phyloP scores from a whole-genome alignment of 768 basidiomycete species.

The Pholiota molesta region DNA sequence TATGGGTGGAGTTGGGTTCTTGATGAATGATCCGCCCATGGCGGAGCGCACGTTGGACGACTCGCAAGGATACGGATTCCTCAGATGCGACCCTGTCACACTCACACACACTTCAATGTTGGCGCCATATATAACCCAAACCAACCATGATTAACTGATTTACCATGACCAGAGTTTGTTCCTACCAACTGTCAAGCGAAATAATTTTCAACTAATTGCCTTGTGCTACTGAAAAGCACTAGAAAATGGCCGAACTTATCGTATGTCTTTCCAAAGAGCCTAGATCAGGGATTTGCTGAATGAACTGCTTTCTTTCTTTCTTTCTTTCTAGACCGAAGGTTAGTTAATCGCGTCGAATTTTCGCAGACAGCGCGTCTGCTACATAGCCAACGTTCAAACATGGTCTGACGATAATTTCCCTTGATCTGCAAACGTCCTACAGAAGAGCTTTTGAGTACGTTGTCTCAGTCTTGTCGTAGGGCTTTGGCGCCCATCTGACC shows the following conservation, averaged over 20 bases:
- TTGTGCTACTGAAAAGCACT: not conserved
- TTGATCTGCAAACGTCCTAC: not conserved
- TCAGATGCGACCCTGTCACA: too few relatives aligned
- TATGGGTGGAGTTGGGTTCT: too few relatives aligned
- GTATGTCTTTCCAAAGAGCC: not conserved
- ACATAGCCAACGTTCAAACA: not conserved
- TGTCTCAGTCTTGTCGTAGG: not conserved
- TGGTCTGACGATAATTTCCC: not conserved
- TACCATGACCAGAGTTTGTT: not conserved
- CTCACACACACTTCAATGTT: too few relatives aligned
- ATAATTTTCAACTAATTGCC: not conserved
- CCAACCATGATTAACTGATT: not conserved
- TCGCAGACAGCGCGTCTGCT: not conserved
- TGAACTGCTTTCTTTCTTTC: too few relatives aligned
- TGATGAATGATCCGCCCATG: not conserved
- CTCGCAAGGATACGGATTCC: not conserved
- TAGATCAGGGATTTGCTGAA: too few relatives aligned
- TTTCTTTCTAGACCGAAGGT: not conserved
- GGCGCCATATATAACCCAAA: not conserved
- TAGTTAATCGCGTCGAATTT: not conserved
- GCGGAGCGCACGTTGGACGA: not conserved
- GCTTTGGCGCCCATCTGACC: not conserved
- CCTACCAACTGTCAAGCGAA: not conserved
- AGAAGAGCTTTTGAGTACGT: constrained; percentile 9
- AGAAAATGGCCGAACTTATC: not conserved